phyloP scores from a whole-genome alignment of 495 filamentous ascomycete genomes.

The Podospora comata region DNA sequence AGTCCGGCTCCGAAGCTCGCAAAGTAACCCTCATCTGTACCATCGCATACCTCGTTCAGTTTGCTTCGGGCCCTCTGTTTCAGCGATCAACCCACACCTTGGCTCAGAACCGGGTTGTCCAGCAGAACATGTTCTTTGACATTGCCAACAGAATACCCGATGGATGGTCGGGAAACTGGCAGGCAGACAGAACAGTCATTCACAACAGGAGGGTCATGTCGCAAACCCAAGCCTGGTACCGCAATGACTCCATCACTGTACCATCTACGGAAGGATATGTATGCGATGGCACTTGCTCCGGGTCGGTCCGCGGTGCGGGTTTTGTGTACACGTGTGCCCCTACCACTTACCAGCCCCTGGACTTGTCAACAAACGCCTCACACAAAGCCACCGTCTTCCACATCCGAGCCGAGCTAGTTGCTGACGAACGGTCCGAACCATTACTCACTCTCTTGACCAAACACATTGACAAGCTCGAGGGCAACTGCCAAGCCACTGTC shows the following conservation, averaged over 20 bases:
- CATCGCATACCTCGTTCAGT: conserved; percentile 17
- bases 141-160: conserved; percentile 17
- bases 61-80: conserved; percentile 14
- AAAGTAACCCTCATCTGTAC: conserved; percentile 15
- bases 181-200: neutral
- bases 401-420: conserved; percentile 1
- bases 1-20: conserved; percentile 16
- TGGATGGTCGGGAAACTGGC: conserved; percentile 17
- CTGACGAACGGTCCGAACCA: neutral
- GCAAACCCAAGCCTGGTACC: conserved; percentile 10
- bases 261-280: neutral
- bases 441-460: conserved; percentile 4
- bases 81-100: conserved; percentile 15
- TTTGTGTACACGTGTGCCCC: conserved; percentile 14
- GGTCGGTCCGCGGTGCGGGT: conserved; percentile 17
- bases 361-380: conserved; percentile 10
- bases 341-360: neutral
- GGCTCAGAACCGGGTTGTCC: conserved; percentile 6
- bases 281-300: conserved; percentile 16
- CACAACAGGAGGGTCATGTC: neutral
- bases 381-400: conserved; percentile 14
- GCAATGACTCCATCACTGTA: conserved; percentile 13
- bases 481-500: conserved; percentile 14
- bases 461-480: conserved; percentile 11
- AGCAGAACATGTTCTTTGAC: conserved; percentile 11